phyloP scores from a whole-genome alignment of 805 yeast genomes.

The Suhomyces prunicola region DNA sequence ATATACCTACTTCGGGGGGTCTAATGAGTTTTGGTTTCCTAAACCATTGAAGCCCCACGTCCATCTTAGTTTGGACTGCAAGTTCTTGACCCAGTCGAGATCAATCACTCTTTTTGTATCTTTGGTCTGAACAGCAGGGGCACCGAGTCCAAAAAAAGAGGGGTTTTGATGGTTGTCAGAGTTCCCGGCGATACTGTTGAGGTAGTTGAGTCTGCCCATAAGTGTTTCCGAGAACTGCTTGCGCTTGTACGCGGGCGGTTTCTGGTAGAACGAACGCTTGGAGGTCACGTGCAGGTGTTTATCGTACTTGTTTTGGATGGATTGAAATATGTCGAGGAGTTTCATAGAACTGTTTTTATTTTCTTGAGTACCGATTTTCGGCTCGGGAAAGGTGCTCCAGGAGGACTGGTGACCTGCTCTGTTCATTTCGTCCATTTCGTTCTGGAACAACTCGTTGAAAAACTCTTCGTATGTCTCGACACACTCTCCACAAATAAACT shows the following conservation, averaged over 20 bases:
- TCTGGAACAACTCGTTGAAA: slow-evolving; percentile 36
- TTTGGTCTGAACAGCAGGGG: not conserved
- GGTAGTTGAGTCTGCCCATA: slow-evolving; percentile 16
- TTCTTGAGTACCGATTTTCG: slow-evolving; percentile 7
- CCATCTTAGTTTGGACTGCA: slow-evolving; percentile 10
- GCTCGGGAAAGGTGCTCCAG: not conserved
- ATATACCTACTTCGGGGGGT: not conserved
- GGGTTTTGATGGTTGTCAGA: not conserved
- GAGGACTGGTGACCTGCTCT: not conserved
- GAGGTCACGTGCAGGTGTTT: slow-evolving; percentile 1
- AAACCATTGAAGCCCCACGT: slow-evolving; percentile 9
- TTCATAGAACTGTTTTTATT: slow-evolving; percentile 1
- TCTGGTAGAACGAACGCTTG: slow-evolving; percentile 10
- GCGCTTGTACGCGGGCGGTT: slow-evolving; percentile 9
- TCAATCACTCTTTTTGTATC: slow-evolving; percentile 7
- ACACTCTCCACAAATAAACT: slow-evolving; percentile 63
- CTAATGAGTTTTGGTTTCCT: slow-evolving; percentile 3
- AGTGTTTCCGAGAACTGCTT: slow-evolving; percentile 19
- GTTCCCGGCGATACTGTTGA: slow-evolving; percentile 18
- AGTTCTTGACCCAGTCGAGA: slow-evolving; percentile 12
- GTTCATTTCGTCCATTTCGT: slow-evolving; percentile 8
- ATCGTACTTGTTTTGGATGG: slow-evolving; percentile 19
- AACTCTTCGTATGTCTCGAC: slow-evolving; percentile 55
- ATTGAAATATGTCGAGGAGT: slow-evolving; percentile 18
- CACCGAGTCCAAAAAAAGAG: slow-evolving; percentile 7